Base-by-base conservation (phyloP, 306 rosid species). In the Datisca glomerata region DNA sequence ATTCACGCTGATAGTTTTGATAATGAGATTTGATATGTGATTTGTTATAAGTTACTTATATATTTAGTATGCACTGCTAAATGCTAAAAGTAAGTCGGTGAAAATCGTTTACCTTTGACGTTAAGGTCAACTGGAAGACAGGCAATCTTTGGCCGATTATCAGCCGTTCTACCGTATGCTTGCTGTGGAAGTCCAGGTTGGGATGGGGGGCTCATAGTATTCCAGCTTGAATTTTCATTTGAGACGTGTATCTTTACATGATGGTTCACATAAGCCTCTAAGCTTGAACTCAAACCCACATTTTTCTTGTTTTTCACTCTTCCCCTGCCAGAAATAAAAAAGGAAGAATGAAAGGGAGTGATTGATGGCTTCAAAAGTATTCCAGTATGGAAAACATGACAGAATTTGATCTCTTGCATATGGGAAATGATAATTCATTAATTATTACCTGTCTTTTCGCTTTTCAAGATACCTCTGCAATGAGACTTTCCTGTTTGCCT, bases 391-490 rank as follows among this genome's bases (percentile, higher is more conserved):
- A 51, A 36, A n/a, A n/a, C n/a, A n/a, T n/a, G n/a, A n/a, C n/a
- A n/a, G n/a, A n/a, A n/a, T n/a, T n/a, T n/a, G n/a, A n/a, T n/a
- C n/a, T n/a, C n/a, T n/a, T n/a, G n/a, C n/a, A n/a, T n/a, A n/a
- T n/a, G 43, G 46, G 47, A 60, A 47, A 57, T 50, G 59, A 37
- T 41, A 43, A 49, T 54, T 70, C 38, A 39, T 21, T 36, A 40
- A 18, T 24, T 51, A 55, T 18, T 53, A 91, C 98, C 98, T 91
- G 80, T 84, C 96, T 58, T 78, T 91, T 49, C 81, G 70, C 81
- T 91, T 91, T 63, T 84, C 96, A 40, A 2, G 80, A 61, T 84
- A 91, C 57, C 96, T 86, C 69, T 91, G 86, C 71, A 91, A 31
- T 3, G 80, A 84, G 52, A 68, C 68, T 73, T 78, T 46, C 55